A percentile compares a stretch with the other conserved stretches of the same genome.
Evolutionary conservation across 2,329 filamentous ascomycete genomes (phyloP).

Genomic region (Geoglossum cookeanum): DNA sequence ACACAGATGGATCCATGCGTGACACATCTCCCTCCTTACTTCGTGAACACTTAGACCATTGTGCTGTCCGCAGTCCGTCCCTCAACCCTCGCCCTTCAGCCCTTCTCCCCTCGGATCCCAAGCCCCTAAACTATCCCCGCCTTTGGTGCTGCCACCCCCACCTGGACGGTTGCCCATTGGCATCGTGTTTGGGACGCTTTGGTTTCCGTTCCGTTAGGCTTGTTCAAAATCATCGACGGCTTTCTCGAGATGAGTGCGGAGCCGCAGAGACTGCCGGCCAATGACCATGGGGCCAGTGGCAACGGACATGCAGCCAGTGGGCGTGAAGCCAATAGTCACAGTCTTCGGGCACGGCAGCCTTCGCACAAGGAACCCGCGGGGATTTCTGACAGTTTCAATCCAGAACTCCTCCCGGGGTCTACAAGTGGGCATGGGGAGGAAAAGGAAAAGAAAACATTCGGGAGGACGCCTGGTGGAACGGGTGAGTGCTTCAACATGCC

Average conservation of each 20-base stretch:
- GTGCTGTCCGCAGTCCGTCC: background rate
- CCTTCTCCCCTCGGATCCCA: background rate
- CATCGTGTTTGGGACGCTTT: background rate
- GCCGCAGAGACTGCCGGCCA: background rate
- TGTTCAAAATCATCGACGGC: background rate
- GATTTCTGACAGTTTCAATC: background rate
- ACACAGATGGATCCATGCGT: background rate
- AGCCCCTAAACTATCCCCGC: background rate
- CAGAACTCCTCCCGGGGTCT: background rate
- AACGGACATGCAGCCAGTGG: no score
- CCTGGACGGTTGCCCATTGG: background rate
- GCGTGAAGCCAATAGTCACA: background rate
- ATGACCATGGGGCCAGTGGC: background rate
- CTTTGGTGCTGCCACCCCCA: background rate
- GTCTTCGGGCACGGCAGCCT: background rate
- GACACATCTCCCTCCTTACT: background rate
- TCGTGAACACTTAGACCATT: background rate
- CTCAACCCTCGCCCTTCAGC: background rate
- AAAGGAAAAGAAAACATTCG: conserved; percentile 61
- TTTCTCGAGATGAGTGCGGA: background rate
- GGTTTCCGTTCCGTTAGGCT: no score
- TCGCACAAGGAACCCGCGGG: background rate
- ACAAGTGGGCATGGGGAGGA: conserved; percentile 9
- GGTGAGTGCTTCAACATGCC: conserved; percentile 38
- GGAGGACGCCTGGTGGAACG: conserved; percentile 75